phyloP scores from a whole-genome alignment of 2,329 filamentous ascomycete genomes.

The Scorias spongiosa region DNA sequence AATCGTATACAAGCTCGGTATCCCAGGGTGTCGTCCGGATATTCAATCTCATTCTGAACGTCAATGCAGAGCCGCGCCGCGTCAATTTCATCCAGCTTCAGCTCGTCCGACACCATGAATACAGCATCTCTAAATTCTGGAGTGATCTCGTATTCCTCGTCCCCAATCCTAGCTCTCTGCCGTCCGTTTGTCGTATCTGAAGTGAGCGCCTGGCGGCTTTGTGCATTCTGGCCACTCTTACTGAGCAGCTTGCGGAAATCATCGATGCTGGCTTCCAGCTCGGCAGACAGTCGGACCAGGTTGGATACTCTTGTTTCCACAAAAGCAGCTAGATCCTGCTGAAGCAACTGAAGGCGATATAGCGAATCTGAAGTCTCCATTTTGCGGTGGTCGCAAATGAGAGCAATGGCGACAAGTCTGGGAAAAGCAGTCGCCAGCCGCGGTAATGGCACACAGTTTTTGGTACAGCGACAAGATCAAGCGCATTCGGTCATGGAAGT shows the following conservation, averaged over 20 bases:
- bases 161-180: conserved; percentile 52
- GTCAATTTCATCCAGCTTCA: conserved; percentile 80
- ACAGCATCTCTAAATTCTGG: conserved; percentile 73
- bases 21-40: conserved; percentile 56
- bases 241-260: conserved; percentile 59
- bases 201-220: conserved; percentile 56
- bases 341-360: conserved; percentile 66
- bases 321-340: conserved; percentile 68
- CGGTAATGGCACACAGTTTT: background rate
- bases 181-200: conserved; percentile 29
- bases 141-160: conserved; percentile 66
- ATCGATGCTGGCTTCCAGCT: conserved; percentile 50
- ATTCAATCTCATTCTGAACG: conserved; percentile 53
- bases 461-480: too few relatives aligned
- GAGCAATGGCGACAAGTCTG: background rate
- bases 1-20: conserved; percentile 75
- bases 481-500: too few relatives aligned
- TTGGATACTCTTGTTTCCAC: conserved; percentile 55
- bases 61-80: conserved; percentile 59
- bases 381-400: conserved; percentile 6
- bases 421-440: background rate
- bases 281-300: conserved; percentile 50
- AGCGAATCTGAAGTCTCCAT: conserved; percentile 65
- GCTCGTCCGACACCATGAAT: conserved; percentile 68
- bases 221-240: conserved; percentile 57